Base-by-base conservation (phyloP, 2,329 filamentous ascomycete genomes). In the Aspergillus chevalieri region DNA sequence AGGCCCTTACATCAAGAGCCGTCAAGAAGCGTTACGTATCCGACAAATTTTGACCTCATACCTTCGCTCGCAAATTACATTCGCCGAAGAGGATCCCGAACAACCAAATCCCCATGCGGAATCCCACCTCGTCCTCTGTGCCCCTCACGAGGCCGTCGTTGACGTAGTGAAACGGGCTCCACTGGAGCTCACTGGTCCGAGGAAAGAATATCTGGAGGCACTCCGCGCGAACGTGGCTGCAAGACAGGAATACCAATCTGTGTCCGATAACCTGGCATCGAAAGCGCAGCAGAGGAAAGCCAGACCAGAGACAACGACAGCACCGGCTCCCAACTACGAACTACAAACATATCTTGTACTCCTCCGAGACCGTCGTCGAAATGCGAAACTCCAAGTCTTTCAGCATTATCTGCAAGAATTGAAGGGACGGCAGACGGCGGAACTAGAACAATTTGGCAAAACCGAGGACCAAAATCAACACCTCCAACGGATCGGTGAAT, bases 321-420 rank as follows among this genome's bases (percentile, higher is more conserved):
- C 50, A 8, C 50, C 52, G 9, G 58, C 61, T 30, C 53, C 60
- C 47, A 60, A 56, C 38, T 47, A 55, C 12, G 64, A 65, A 34
- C 50, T 72, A 34, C 60, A 65, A 46, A 60, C 66, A 36, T 78
- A 78, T 55, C 63, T 77, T 12, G 52, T 62, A 17, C 64, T 78
- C 15, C 65, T 78, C 19, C 73, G 68, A 36, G 72, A 76, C 51
- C 72, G 73, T 33, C 68, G 69, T 14, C 69, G 67, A n/a, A 66
- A 71, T 53, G 65, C 67, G 44, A 75, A 75, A 51, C 61, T 78
- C 2, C 69, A 74, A 45, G 65, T 77, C 15, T 72, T 78, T 28
- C 70, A 75, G 45, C 66, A 71, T 21, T 70, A 74, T 43, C 55
- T 78, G 5, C 67, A 73, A 22, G 67, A 73, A 43, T 62, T 74